Percentiles rank a stretch among this genome's conserved stretches.
These are phyloP conservation scores for Trypanosoma rangeli DNA, from an alignment of 208 protist species.

Conservation along the genomic window DNA sequence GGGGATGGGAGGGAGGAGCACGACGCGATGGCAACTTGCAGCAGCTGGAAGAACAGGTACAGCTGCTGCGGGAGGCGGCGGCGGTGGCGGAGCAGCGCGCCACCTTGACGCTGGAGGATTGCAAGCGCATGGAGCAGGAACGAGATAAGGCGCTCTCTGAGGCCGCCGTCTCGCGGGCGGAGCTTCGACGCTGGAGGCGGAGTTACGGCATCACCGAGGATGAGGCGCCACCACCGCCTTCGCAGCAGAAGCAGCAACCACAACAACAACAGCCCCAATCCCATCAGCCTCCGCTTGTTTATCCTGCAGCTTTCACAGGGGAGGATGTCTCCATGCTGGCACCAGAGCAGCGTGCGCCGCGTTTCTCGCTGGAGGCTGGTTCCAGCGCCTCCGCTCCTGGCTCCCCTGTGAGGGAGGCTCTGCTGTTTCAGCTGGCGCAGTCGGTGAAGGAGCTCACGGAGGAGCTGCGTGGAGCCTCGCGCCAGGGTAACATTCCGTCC, in stretches of 20 bases:
- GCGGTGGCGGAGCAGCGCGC: slow-evolving; percentile 46
- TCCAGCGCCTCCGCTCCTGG: not conserved
- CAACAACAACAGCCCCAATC: not conserved
- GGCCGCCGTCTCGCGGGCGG: slow-evolving; percentile 63
- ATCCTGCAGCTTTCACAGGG: not conserved
- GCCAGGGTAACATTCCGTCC: not conserved
- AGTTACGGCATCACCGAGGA: slow-evolving; percentile 12
- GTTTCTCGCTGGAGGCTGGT: slow-evolving; percentile 4
- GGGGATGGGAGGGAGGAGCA: slow-evolving; percentile 4
- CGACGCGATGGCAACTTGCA: slow-evolving; percentile 40
- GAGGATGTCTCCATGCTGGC: not conserved
- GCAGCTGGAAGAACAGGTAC: slow-evolving; percentile 18
- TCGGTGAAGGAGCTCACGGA: slow-evolving; percentile 67
- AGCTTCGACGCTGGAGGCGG: slow-evolving; percentile 66
- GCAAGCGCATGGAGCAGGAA: slow-evolving; percentile 38
- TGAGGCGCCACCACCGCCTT: not conserved
- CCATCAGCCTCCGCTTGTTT: not conserved
- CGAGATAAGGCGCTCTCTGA: slow-evolving; percentile 76
- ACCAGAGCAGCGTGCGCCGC: not conserved
- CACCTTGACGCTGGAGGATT: slow-evolving; percentile 24
- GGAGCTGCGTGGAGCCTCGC: slow-evolving; percentile 47
- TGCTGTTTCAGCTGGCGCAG: slow-evolving; percentile 44
- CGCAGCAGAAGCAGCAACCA: not conserved
- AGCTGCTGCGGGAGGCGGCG: slow-evolving; percentile 44
- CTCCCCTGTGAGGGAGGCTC: slow-evolving; percentile 27